Evolutionary conservation across 1,284 basidiomycete species (phyloP).

Genomic region (Microbotryum saponariae): DNA sequence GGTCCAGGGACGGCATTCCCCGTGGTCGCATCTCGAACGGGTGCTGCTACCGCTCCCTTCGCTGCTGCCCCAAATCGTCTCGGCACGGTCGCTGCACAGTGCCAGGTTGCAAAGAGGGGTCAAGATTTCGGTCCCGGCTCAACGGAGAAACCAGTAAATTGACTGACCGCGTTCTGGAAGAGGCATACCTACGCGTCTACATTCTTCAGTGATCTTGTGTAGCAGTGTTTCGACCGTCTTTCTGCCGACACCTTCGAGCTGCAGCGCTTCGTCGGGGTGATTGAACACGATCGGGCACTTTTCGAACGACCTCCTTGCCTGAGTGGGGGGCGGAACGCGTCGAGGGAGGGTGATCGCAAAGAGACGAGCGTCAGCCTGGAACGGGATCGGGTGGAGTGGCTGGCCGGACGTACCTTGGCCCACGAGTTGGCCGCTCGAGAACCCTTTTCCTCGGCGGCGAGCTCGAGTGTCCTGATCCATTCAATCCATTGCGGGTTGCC

Average conservation of each 20-base stretch:
- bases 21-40: too few relatives aligned
- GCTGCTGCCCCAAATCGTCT: too few relatives aligned
- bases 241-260: slow-evolving; percentile 16
- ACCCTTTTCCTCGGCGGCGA: slow-evolving; percentile 8
- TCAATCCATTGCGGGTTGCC: slow-evolving; percentile 29
- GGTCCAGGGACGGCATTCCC: too few relatives aligned
- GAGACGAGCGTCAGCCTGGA: not conserved
- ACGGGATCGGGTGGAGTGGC: not conserved
- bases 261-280: slow-evolving; percentile 18
- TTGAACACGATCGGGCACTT: slow-evolving; percentile 11
- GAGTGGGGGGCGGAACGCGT: not conserved
- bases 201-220: slow-evolving; percentile 5
- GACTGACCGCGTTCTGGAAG: slow-evolving; percentile 21
- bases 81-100: too few relatives aligned
- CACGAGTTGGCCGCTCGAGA: slow-evolving; percentile 11
- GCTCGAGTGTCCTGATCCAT: slow-evolving; percentile 19
- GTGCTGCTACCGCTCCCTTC: too few relatives aligned
- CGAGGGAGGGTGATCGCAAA: not conserved
- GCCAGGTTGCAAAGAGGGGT: too few relatives aligned
- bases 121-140: too few relatives aligned
- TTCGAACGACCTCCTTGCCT: slow-evolving; percentile 22
- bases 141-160: too few relatives aligned
- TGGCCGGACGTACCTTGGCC: slow-evolving; percentile 12
- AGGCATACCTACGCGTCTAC: not conserved
- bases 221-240: slow-evolving; percentile 10